Base-by-base conservation (phyloP, 139 green algal genomes). In the Closterium sp. region DNA sequence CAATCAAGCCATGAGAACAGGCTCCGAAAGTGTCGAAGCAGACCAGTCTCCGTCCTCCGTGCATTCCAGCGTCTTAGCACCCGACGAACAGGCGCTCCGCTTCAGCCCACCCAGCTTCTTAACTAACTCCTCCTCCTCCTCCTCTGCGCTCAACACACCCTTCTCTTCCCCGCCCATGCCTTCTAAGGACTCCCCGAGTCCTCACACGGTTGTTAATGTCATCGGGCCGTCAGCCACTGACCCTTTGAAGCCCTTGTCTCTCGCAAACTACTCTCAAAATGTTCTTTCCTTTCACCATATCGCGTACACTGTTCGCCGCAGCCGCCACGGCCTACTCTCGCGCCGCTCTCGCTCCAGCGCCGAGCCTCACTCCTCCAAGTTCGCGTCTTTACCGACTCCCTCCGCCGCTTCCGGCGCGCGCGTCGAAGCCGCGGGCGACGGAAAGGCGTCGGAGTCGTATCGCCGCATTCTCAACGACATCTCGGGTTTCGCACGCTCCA, bases 381-480 rank as follows among this genome's bases (percentile, higher is more conserved):
- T 12, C 38, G 16, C 38, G 38, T 66, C 38, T 66, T 66, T 12
- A 66, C 38, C 5, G 2, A 23, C 55, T 19, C 16, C 55, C 55
- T 76, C 55, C 55, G 55, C 55, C 55, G 55, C 55, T 25, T 76
- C 12, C 12, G 16, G 55, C 16, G 55, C 23, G 55, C 55, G 55
- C 55, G 16, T 76, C 55, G 55, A 76, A 16, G 55, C 55, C 25
- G 55, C 55, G 7, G 55, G 25, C 16, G 25, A 76, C 55, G 55
- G 9, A 76, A 76, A 76, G 55, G 23, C 55, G 55, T 28, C 55
- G 16, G 16, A 76, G 55, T 16, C 55, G 23, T 76, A 76, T 76
- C 55, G 55, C 55, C 25, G 55, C 55, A 86, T 86, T 33, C 83
- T 86, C n/a, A 86, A 86, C 83, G 83, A 33, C 83, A 33, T 86